Evolutionary conservation across 2,329 filamentous ascomycete species (phyloP).

Genomic region (Pseudohalonectria lignicola): DNA sequence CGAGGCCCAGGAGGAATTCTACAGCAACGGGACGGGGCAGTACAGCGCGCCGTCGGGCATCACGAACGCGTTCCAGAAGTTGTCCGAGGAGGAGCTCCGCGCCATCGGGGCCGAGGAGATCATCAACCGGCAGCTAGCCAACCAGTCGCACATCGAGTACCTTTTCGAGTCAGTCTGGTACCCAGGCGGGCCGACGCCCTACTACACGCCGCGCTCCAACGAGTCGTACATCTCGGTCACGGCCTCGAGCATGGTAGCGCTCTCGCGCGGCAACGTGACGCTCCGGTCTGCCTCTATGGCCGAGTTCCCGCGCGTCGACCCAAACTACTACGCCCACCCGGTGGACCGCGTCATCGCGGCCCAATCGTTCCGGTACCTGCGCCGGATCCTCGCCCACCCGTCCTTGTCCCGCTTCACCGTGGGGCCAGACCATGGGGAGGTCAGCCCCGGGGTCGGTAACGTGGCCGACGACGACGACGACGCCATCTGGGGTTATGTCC

Average conservation of each 20-base stretch:
- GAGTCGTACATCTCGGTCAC: conserved; percentile 16
- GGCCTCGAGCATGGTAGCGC: conserved; percentile 11
- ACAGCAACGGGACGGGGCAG: neutral
- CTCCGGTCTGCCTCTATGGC: conserved; percentile 11
- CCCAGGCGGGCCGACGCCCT: conserved; percentile 15
- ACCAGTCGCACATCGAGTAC: conserved; percentile 16
- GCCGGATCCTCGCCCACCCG: conserved; percentile 15
- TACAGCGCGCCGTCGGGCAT: conserved; percentile 3
- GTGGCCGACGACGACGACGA: conserved; percentile 6
- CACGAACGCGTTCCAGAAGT: conserved; percentile 3
- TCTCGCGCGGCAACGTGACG: conserved; percentile 12
- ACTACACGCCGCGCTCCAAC: conserved; percentile 12
- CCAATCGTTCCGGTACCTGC: conserved; percentile 19
- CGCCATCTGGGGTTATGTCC: conserved; percentile 7
- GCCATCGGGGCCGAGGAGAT: conserved; percentile 6
- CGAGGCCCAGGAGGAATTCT: conserved; percentile 11
- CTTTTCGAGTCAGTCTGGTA: conserved; percentile 16
- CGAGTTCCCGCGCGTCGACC: conserved; percentile 11
- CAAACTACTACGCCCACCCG: conserved; percentile 14
- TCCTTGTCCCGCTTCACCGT: conserved; percentile 13
- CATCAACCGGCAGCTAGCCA: conserved; percentile 10
- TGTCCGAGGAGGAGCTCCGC: conserved; percentile 2
- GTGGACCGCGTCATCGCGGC: conserved; percentile 19
- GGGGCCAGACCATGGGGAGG: conserved; percentile 16
- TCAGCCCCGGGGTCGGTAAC: conserved; percentile 17